Evolutionary conservation across 228 moss, liverwort and hornwort genomes (phyloP), one percentile per base, ranked within the genome.

Genomic region (Sphagnum magellanicum): DNA sequence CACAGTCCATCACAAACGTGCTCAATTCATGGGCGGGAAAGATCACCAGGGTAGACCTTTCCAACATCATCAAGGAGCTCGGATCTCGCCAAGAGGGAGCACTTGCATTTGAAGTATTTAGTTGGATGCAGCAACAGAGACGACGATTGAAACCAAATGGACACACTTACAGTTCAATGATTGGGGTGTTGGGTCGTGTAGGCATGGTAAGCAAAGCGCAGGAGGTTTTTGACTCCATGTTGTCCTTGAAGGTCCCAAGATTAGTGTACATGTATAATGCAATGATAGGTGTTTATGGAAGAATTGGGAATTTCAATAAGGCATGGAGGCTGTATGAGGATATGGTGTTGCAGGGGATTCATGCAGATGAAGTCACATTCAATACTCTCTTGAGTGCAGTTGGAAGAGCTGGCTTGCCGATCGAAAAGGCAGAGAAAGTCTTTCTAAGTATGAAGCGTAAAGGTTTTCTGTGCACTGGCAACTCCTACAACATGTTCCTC

Each of bases 41-140:
- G 69, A 75, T 90, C 32, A 93, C 93, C 7, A 85, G 93, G 68
- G 88, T 97, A 17, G 90, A 97, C 67, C 64, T 97, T 13, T 80
- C 86, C 4, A 85, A 75, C 68, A 74, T 97, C 1, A 87, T 97
- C 12, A 90, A 84, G 52, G 85, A 91, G 70, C 90, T 97, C 5
- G 97, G 91, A 6, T 70, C 13, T 9, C 63, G 79, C 50, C 72
- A 74, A 63, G 72, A 88, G 64, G 63, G 76, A 10, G 61, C 59
- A 46, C 71, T 93, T 16, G 97, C 91, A 4, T 72, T 91, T n/a
- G 85, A 91, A 55, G 90, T 91, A 10, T 86, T 93, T 64, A 75
- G 61, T 67, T 97, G 97, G 97, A 97, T 93, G 93, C 85, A 84
- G 66, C 78, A 78, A 49, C 97, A 97, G 78, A 90, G 77, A 68